These are phyloP conservation scores for Xylariaceae sp. DNA, from an alignment of 2,329 filamentous ascomycete species.

Conservation along the genomic window DNA sequence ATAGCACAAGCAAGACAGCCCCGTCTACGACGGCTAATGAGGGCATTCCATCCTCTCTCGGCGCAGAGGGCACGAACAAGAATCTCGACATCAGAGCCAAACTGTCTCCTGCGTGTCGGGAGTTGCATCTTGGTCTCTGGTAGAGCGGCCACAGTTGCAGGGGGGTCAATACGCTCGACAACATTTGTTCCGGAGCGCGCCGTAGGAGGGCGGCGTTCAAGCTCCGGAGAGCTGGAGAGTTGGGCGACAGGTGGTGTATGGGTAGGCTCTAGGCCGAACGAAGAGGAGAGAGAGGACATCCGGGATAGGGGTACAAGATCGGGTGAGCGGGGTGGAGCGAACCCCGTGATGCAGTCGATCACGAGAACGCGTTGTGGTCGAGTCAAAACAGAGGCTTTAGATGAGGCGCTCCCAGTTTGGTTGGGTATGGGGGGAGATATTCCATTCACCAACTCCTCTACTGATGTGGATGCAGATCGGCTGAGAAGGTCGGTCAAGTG, in stretches of 20 bases:
- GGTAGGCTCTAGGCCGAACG: constrained; percentile 28
- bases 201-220: constrained; percentile 25
- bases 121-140: constrained; percentile 51
- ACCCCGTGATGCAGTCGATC: constrained; percentile 60
- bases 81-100: constrained; percentile 64
- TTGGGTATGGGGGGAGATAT: constrained; percentile 10
- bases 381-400: constrained; percentile 20
- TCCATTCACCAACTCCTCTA: constrained; percentile 15
- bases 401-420: constrained; percentile 13
- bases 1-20: constrained; percentile 73
- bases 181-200: constrained; percentile 25
- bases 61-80: constrained; percentile 70
- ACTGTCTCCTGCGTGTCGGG: constrained; percentile 53
- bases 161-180: constrained; percentile 28
- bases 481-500: constrained; percentile 55
- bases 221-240: constrained; percentile 20
- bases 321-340: constrained; percentile 41
- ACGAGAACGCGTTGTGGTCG: constrained; percentile 48
- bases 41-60: constrained; percentile 68
- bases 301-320: constrained; percentile 47
- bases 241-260: constrained; percentile 21
- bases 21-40: constrained; percentile 63
- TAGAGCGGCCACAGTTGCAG: constrained; percentile 8
- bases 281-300: constrained; percentile 37
- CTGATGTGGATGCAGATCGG: constrained; percentile 35